These are phyloP conservation scores for Helianthus tuberosus DNA, from an alignment of 129 eudicot species.

Conservation along the genomic window DNA sequence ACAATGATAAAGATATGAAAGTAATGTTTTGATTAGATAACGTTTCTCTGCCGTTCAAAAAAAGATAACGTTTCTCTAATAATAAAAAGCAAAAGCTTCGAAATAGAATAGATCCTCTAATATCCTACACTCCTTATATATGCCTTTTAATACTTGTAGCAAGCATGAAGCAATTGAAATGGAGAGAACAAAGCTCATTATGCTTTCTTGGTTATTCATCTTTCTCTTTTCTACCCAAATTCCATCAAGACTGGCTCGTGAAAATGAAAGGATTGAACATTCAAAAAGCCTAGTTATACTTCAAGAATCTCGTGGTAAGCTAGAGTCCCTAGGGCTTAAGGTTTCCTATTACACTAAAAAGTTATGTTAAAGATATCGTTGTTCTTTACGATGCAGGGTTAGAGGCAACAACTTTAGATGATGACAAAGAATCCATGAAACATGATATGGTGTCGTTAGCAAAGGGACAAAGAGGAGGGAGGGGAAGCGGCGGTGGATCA, in stretches of 20 bases:
- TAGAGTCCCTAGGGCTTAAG: not conserved
- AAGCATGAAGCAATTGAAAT: slow-evolving; percentile 12
- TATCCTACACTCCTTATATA: slow-evolving; percentile 20
- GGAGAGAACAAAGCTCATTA: slow-evolving; percentile 30
- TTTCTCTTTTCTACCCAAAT: slow-evolving; percentile 25
- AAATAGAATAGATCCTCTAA: slow-evolving; percentile 13
- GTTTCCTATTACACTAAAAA: not conserved
- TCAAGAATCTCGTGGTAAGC: slow-evolving; percentile 35
- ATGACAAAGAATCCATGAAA: slow-evolving; percentile 8
- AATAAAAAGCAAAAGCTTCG: not conserved
- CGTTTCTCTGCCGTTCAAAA: too few relatives aligned
- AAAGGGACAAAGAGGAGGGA: slow-evolving; percentile 28
- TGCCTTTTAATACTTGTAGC: slow-evolving; percentile 6
- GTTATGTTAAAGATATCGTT: not conserved
- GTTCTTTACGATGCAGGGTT: slow-evolving; percentile 18
- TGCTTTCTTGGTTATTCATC: slow-evolving; percentile 25
- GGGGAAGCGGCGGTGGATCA: slow-evolving; percentile 35
- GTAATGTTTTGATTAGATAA: too few relatives aligned
- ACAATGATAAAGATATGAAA: too few relatives aligned
- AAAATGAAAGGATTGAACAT: not conserved
- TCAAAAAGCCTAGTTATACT: slow-evolving; percentile 29
- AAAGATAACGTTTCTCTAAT: too few relatives aligned
- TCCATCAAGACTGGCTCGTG: slow-evolving; percentile 29
- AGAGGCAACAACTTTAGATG: not conserved
- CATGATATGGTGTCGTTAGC: slow-evolving; percentile 13